Evolutionary conservation across 306 rosid genomes (phyloP).

Genomic region (Pyrus betulifolia): DNA sequence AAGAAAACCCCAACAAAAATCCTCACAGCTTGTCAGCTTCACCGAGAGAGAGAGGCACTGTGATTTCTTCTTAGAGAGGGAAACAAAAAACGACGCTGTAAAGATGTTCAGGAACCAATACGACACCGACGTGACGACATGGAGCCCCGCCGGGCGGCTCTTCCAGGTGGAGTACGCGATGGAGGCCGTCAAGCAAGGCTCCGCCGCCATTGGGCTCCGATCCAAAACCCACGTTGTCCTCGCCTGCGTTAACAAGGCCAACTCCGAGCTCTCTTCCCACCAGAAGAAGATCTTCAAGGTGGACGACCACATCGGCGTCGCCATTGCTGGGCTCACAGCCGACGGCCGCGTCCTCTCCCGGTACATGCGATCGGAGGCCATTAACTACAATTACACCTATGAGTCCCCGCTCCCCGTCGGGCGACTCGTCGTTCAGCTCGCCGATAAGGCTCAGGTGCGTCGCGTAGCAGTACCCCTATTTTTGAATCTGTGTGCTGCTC

Average conservation of each 20-base stretch:
- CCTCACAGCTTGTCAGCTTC: not conserved
- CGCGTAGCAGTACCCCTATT: slow-evolving; percentile 3
- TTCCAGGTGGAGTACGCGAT: slow-evolving; percentile 98
- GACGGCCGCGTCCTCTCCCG: slow-evolving; percentile 96
- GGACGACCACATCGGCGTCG: slow-evolving; percentile 95
- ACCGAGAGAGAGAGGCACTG: not conserved
- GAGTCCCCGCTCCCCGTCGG: slow-evolving; percentile 93
- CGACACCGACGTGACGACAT: slow-evolving; percentile 91
- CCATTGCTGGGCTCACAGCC: slow-evolving; percentile 93
- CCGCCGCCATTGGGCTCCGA: slow-evolving; percentile 97
- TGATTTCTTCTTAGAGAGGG: not conserved
- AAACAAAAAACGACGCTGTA: slow-evolving; percentile 7
- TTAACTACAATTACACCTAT: slow-evolving; percentile 76
- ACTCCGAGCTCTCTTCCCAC: slow-evolving; percentile 87
- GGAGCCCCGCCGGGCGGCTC: slow-evolving; percentile 87
- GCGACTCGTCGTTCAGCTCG: slow-evolving; percentile 92
- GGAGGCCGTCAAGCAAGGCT: slow-evolving; percentile 97
- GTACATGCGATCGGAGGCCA: slow-evolving; percentile 84
- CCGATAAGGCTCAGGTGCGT: slow-evolving; percentile 92
- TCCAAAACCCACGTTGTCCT: slow-evolving; percentile 84
- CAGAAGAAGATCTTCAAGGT: slow-evolving; percentile 99
- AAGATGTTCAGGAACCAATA: slow-evolving; percentile 81
- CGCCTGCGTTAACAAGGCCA: slow-evolving; percentile 87
- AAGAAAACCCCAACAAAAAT: slow-evolving; percentile 20
- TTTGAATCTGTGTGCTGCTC: not conserved